Evolutionary conservation across 305 asterid species (phyloP), one percentile per base, ranked within the genome.

Genomic region (Fraxinus platypoda): DNA sequence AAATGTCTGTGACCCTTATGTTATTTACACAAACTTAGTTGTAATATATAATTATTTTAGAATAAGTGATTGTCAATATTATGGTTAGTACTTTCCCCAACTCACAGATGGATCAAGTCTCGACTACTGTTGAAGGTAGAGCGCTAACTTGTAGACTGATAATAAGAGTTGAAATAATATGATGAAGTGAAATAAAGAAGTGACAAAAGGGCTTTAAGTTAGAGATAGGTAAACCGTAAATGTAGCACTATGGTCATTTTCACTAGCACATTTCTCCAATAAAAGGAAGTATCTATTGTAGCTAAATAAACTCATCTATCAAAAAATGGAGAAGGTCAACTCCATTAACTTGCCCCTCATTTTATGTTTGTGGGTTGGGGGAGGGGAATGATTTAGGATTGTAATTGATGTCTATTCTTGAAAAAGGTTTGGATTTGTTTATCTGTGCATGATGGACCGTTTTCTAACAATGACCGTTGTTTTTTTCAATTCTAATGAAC

Each of bases 171-270:
- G 83, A 77, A 77, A 80, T 46, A 74, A 80, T 13, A 62, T 83
- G 84, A 81, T 77, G 72, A 68, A 68, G 77, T 81, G 79, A 41
- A 78, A 74, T 76, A 34, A 64, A 52, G 25, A 38, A 35, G 59
- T 64, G 54, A 81, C 28, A 35, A 84, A 72, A 59, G 81, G 62
- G 73, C 19, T 38, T 75, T 72, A 12, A 31, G 74, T 62, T 62
- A 81, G 88, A 83, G 81, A 83, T 28, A 78, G 83, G 81, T 54
- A 81, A 28, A 28, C 30, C 30, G 30, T 28, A 28, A 80, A 78
- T 35, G 23, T 80, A 78, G 83, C 88, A 86, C 85, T 83, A 80
- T 2, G 43, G 86, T 86, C 86, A 77, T 86, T 86, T 83, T 84
- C 87, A 78, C 4, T 25, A 76, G 77, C 74, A 78, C 73, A 54